Base-by-base conservation (phyloP, 2,329 filamentous ascomycete genomes). In the Ceratocystiopsis minuta region DNA sequence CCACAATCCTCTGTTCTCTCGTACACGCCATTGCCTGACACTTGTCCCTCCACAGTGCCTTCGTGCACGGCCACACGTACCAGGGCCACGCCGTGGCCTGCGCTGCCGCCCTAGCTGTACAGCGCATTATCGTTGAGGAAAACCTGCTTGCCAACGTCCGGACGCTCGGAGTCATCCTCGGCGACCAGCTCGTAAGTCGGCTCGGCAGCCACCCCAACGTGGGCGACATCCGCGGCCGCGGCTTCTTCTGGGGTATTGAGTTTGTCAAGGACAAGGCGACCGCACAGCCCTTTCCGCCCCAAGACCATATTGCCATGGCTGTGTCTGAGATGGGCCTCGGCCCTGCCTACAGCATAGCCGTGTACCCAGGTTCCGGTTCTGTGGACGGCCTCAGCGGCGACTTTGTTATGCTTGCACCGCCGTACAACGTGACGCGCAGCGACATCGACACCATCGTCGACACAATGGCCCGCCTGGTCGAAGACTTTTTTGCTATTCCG, bases 321-420 rank as follows among this genome's bases (percentile, higher is more conserved):
- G 47, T 62, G n/a, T 48, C 53, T 43, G 57, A 55, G 42, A 49
- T 54, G 9, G 59, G 55, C 6, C 39, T 63, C 41, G 44, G 40
- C 1, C 40, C 51, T 10, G 35, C 50, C 7, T 59, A 63, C 38
- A 54, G 55, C 1, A 51, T 68, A n/a, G 56, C 58, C 9, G 52
- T 83, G 3, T 84, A 83, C 52, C 73, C 74, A 1, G 77, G 76
- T 0, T 59, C 60, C 0, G 78, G 78, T 1, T 74, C 73, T 0
- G 70, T 63, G 0, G 75, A 67, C 49, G 66, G 81, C 37, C 63
- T 68, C 2, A 53, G 54, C 1, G 80, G 80, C 11, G 81, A 87
- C 51, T 78, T 83, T 54, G 61, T 84, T 33, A 64, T 86, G 20
- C 51, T 87, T 12, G 70, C 78, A 1, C 81, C 81, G 6, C 67